Percentiles rank a stretch among this genome's conserved stretches.
phyloP scores from a whole-genome alignment of 2,329 filamentous ascomycete genomes.

The Atkinsonella hypoxylon region DNA sequence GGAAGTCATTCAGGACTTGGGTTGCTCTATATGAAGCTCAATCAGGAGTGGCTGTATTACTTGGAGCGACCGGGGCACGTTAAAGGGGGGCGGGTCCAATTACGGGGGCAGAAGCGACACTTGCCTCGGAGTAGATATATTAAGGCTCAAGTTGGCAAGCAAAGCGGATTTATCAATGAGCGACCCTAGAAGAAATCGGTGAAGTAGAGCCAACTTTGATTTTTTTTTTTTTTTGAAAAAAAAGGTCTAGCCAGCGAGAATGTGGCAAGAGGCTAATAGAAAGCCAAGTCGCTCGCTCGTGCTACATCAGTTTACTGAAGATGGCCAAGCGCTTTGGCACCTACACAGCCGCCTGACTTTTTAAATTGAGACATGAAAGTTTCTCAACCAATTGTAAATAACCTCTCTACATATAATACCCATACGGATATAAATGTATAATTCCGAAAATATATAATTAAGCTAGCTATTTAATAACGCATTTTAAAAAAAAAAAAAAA shows the following conservation, averaged over 20 bases:
- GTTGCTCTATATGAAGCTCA: constrained; percentile 4
- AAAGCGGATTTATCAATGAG: not conserved
- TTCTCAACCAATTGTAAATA: too few relatives aligned
- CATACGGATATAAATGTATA: too few relatives aligned
- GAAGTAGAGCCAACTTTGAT: not conserved
- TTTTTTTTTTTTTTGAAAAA: not conserved
- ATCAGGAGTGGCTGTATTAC: not conserved
- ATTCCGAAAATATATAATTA: too few relatives aligned
- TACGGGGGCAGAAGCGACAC: constrained; percentile 3
- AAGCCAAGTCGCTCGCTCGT: not conserved
- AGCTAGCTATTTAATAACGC: too few relatives aligned
- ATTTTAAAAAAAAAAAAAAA: too few relatives aligned
- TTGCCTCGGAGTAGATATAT: not conserved
- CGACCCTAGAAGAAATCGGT: not conserved
- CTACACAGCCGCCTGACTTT: too few relatives aligned
- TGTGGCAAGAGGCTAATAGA: not conserved
- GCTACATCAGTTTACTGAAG: not conserved
- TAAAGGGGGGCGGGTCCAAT: constrained; percentile 9
- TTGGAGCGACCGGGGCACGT: constrained; percentile 1
- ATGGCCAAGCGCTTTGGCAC: not conserved
- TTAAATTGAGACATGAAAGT: too few relatives aligned
- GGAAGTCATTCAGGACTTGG: constrained; percentile 5
- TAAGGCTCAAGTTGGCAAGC: not conserved
- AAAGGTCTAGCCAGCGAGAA: not conserved
- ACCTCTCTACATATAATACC: too few relatives aligned